Evolutionary conservation across 306 rosid genomes (phyloP).

Genomic region (Herpetospermum pedunculosum): DNA sequence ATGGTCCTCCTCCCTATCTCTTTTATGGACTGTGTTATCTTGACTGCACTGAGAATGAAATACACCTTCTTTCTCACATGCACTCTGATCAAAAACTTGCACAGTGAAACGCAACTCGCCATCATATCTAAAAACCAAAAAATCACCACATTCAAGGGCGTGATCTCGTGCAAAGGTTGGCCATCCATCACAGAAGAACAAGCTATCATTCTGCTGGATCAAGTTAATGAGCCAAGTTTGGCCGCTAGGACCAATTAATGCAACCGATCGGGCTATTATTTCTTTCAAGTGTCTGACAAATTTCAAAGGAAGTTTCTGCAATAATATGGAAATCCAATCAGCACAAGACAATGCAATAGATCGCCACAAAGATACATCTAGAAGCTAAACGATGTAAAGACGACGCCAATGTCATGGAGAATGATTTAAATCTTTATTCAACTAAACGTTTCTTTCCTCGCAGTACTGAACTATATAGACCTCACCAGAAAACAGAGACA

Average conservation of each 20-base stretch:
- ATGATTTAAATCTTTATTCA: background rate
- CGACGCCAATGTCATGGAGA: background rate
- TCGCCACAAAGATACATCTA: background rate
- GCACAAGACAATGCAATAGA: slow-evolving; percentile 13
- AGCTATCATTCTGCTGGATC: slow-evolving; percentile 37
- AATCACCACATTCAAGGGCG: slow-evolving; percentile 59
- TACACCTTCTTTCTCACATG: slow-evolving; percentile 76
- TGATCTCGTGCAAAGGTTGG: slow-evolving; percentile 58
- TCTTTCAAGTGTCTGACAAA: slow-evolving; percentile 51
- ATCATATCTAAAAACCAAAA: slow-evolving; percentile 72
- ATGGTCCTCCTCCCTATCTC: slow-evolving; percentile 27
- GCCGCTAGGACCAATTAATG: slow-evolving; percentile 71
- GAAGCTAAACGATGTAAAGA: background rate
- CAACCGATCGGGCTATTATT: slow-evolving; percentile 34
- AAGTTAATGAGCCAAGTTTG: slow-evolving; percentile 53
- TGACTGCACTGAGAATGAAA: slow-evolving; percentile 53
- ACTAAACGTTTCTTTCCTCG: background rate
- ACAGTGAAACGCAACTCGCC: slow-evolving; percentile 58
- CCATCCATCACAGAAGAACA: slow-evolving; percentile 69
- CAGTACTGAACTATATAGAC: background rate
- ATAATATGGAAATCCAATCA: slow-evolving; percentile 16
- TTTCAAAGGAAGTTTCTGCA: slow-evolving; percentile 66
- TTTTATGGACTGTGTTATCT: slow-evolving; percentile 29
- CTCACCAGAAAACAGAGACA: background rate
- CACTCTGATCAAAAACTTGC: slow-evolving; percentile 64